Base-by-base conservation (phyloP, 306 rosid genomes). In the Lagenaria siceraria region DNA sequence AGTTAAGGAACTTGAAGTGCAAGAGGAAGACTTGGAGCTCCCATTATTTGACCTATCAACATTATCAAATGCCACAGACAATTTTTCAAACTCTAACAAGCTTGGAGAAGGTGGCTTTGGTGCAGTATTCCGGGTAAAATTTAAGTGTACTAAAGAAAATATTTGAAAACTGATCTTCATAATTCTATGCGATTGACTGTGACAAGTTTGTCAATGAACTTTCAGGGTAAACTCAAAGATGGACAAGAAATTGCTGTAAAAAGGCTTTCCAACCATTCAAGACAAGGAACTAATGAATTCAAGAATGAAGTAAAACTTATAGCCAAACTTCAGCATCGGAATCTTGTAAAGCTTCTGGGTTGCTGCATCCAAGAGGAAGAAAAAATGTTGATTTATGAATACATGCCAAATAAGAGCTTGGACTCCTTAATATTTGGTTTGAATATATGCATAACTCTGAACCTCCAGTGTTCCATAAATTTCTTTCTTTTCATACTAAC, bases 51-150 rank as follows among this genome's bases (percentile, higher is more conserved):
- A 83, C 55, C 52, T 86, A 21, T 15, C 81, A 53, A 24, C 79
- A 5, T 55, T 90, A 80, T 55, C 63, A 22, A 33, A 7, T 19
- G 92, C 90, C 8, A 90, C 95, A 1, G 55, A 76, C 55, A 64
- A 82, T 61, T 88, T 90, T 51, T 83, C 92, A 63, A 22, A 21
- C 25, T 4, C 72, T 48, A 82, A 84, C 7, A 85, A 79, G 84
- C 84, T 86, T 46, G 90, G 89, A 0, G 78, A 86, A 82, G 92
- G 93, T 35, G 91, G 89, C 19, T 91, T 91, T 78, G 93, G 92
- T 22, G 82, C 83, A 7, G 90, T 91, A 19, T 89, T 82, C 52
- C 79, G 9, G 82, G 91, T 83, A 87, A 62, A 21, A 0, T 54
- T 60, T 2, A 14, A 8, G 9, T 8, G 25, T 15, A 4, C 9